Evolutionary conservation across 148 eudicot species (phyloP).

Genomic region (Chenopodium formosanum): DNA sequence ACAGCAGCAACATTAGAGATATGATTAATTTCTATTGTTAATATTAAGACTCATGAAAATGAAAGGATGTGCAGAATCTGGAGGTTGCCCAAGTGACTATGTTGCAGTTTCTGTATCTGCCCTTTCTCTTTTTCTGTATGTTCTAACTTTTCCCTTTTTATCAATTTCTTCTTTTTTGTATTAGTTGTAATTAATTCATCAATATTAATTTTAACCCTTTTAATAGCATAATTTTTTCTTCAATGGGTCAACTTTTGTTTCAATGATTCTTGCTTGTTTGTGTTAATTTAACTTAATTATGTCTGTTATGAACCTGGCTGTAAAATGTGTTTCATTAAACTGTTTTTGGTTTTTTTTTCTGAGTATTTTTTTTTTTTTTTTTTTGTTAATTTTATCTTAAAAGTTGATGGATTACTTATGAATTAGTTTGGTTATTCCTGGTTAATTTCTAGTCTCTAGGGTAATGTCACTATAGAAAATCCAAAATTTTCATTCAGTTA

Average conservation of each 20-base stretch:
- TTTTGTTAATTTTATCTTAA: not conserved
- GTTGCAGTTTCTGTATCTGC: constrained; percentile 57
- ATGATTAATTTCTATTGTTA: too few species aligned
- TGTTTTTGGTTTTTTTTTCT: not conserved
- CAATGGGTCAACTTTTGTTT: constrained; percentile 18
- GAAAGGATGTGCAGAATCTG: constrained; percentile 55
- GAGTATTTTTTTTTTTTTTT: not conserved
- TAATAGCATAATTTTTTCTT: not conserved
- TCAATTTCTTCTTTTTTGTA: not conserved
- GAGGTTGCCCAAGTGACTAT: constrained; percentile 86
- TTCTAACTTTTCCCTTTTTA: not conserved
- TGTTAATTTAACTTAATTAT: not conserved
- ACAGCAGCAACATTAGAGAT: not conserved
- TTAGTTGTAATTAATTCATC: not conserved
- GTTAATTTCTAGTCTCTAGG: not conserved
- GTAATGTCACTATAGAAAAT: not conserved
- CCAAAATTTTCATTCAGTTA: not conserved
- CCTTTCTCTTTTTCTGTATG: constrained; percentile 59
- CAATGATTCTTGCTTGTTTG: not conserved
- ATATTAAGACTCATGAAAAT: constrained; percentile 19
- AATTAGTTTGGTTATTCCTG: not conserved
- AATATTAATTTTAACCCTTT: not conserved
- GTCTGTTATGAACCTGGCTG: not conserved
- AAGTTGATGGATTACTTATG: not conserved
- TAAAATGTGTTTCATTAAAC: not conserved